Evolutionary conservation across 2,329 filamentous ascomycete genomes (phyloP).

Genomic region (Pseudocercospora crystallina): DNA sequence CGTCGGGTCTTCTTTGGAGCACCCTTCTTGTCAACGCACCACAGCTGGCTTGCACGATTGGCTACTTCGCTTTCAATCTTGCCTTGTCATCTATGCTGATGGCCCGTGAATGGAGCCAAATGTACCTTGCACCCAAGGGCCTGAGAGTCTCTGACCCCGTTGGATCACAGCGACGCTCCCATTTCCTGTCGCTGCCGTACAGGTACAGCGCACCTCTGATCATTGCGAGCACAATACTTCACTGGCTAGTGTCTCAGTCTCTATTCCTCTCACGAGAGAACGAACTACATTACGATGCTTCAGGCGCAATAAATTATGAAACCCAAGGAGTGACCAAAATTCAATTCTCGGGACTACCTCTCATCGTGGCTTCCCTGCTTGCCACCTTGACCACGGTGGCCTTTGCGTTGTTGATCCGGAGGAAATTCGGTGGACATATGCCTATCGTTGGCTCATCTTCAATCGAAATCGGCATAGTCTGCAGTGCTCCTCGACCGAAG

Average conservation of each 20-base stretch:
- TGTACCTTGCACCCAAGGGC: slow-evolving; percentile 33
- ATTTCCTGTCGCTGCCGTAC: slow-evolving; percentile 44
- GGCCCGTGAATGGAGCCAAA: slow-evolving; percentile 46
- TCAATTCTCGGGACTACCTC: too few relatives aligned
- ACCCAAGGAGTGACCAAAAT: too few relatives aligned
- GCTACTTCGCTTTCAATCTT: slow-evolving; percentile 17
- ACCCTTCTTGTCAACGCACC: slow-evolving; percentile 14
- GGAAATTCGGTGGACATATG: slow-evolving; percentile 6
- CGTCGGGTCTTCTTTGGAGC: slow-evolving; percentile 1
- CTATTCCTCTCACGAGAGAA: slow-evolving; percentile 44
- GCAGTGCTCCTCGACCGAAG: too few relatives aligned
- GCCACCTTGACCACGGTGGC: too few relatives aligned
- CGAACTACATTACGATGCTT: not conserved
- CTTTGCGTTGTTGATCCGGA: too few relatives aligned
- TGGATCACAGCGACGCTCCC: slow-evolving; percentile 40
- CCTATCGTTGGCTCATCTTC: slow-evolving; percentile 7
- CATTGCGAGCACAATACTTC: slow-evolving; percentile 34
- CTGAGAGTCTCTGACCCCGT: slow-evolving; percentile 41
- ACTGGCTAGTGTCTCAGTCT: slow-evolving; percentile 48
- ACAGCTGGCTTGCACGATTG: slow-evolving; percentile 13
- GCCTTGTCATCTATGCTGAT: slow-evolving; percentile 12
- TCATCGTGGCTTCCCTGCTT: too few relatives aligned
- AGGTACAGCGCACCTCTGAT: slow-evolving; percentile 41
- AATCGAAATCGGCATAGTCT: slow-evolving; percentile 4
- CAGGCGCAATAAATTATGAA: too few relatives aligned